phyloP scores from a whole-genome alignment of 2,329 filamentous ascomycete species.

The Colletotrichum sp. region DNA sequence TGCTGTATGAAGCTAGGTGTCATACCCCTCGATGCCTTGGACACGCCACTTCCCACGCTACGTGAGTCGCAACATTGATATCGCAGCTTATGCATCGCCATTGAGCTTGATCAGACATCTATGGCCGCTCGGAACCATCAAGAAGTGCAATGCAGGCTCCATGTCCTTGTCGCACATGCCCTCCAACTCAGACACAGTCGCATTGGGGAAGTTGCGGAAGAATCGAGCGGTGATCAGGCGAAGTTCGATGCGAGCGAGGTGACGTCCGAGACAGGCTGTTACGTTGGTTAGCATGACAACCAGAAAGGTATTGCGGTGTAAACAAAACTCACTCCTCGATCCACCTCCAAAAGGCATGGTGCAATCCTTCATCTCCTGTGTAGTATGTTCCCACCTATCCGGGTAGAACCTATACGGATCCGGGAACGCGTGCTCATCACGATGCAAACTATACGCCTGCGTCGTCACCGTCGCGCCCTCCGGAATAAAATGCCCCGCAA shows the following conservation, averaged over 20 bases:
- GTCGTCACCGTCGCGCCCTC: conserved; percentile 43
- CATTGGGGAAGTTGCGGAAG: conserved; percentile 50
- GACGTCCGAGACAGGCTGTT: conserved; percentile 56
- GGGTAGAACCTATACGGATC: conserved; percentile 35
- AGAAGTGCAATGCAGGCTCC: conserved; percentile 35
- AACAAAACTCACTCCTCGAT: conserved; percentile 9
- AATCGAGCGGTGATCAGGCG: conserved; percentile 56
- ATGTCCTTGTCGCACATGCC: conserved; percentile 42
- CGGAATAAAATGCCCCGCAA: conserved; percentile 44
- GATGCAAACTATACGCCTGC: conserved; percentile 52
- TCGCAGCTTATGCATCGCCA: not conserved
- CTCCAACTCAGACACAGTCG: conserved; percentile 29
- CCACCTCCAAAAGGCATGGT: conserved; percentile 60
- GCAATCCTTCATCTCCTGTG: conserved; percentile 48
- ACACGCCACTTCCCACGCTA: too few relatives aligned
- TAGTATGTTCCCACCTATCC: not conserved
- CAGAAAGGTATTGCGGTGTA: accelerated
- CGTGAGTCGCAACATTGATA: too few relatives aligned
- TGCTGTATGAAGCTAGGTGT: accelerated
- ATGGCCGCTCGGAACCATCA: conserved; percentile 34
- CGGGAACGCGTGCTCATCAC: conserved; percentile 43
- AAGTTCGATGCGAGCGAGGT: conserved; percentile 63
- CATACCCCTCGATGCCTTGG: too few relatives aligned
- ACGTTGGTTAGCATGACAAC: accelerated
- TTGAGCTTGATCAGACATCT: conserved; percentile 31